A percentile compares a stretch with the other conserved stretches of the same genome.
phyloP scores from a whole-genome alignment of 805 yeast species.

The Yueomyces sp. region DNA sequence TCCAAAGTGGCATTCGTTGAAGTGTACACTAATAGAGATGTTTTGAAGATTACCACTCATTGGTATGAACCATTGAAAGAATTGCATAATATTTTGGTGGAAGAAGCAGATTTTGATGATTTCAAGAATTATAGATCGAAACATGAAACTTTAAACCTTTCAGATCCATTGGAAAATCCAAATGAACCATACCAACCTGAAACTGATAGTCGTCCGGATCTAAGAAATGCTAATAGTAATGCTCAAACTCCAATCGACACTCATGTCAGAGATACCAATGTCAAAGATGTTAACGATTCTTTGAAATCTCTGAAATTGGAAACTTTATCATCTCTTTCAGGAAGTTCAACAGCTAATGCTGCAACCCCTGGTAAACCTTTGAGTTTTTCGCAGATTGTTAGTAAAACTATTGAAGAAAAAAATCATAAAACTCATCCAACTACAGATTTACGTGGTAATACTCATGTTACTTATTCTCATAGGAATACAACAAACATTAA shows the following conservation, averaged over 20 bases:
- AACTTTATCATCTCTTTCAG: not conserved
- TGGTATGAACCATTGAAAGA: constrained; percentile 24
- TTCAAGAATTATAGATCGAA: constrained; percentile 25
- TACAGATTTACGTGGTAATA: too few relatives aligned
- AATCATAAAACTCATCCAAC: too few relatives aligned
- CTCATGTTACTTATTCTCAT: too few relatives aligned
- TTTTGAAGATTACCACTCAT: constrained; percentile 21
- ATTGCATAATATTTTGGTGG: constrained; percentile 23
- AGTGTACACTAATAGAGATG: constrained; percentile 30
- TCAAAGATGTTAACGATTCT: too few relatives aligned
- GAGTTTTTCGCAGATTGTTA: too few relatives aligned
- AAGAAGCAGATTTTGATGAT: constrained; percentile 27
- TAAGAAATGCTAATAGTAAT: constrained; percentile 3
- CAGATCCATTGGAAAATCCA: constrained; percentile 18
- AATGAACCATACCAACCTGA: constrained; percentile 8
- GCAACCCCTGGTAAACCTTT: constrained; percentile 13
- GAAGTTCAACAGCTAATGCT: constrained; percentile 68
- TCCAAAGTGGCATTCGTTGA: constrained; percentile 30
- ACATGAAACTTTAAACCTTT: constrained; percentile 14
- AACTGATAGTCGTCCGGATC: constrained; percentile 12
- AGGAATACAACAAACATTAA: too few relatives aligned
- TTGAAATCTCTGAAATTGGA: too few relatives aligned
- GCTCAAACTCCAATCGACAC: constrained; percentile 33
- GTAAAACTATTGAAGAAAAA: too few relatives aligned
- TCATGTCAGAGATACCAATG: constrained; percentile 29